Evolutionary conservation across 2,329 filamentous ascomycete genomes (phyloP), one percentile per base, ranked within the genome.

Genomic region (Dothistroma pini): DNA sequence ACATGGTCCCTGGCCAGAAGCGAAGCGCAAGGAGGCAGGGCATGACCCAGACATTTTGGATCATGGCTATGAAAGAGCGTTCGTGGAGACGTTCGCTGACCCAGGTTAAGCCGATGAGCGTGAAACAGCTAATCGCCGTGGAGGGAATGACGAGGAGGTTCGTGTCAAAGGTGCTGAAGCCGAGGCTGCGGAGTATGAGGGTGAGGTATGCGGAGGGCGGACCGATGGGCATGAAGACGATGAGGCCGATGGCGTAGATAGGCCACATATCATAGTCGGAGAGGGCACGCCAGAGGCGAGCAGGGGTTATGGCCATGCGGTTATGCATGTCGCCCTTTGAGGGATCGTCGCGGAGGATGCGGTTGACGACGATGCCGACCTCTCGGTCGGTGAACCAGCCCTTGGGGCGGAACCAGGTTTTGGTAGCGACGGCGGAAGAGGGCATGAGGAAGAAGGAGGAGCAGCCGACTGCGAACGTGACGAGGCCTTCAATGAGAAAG

Each of bases 351-450:
- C 85, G 80, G 1, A 86, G 75, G 12, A 84, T 75, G 1, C 85
- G 77, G 66, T 87, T 87, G 19, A 87, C 83, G 64, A 87, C 80
- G 66, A 88, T 87, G 49, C 76, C 75, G 65, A 86, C 83, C 60
- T 86, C 85, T 1, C 79, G 79, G 44, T 86, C 81, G 1, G 70
- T 81, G 70, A 87, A 87, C 81, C 84, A 87, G 5, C 86, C 86
- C 53, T 84, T 84, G 1, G 84, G 82, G 53, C 83, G 85, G 62
- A 90, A 80, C 44, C 79, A 73, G 16, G 82, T 81, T 14, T 81
- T 83, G 7, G 88, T 90, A 56, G 86, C 80, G 0, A 85, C 87
- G 0, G 89, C 88, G 0, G 86, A 76, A 0, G 51, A 34, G 48
- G 56, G 56, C 25, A 64, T 41, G 19, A 60, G 35, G 16, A 57